Evolutionary conservation across 108 stramenopile species (phyloP).

Genomic region (Chaetoceros muelleri): DNA sequence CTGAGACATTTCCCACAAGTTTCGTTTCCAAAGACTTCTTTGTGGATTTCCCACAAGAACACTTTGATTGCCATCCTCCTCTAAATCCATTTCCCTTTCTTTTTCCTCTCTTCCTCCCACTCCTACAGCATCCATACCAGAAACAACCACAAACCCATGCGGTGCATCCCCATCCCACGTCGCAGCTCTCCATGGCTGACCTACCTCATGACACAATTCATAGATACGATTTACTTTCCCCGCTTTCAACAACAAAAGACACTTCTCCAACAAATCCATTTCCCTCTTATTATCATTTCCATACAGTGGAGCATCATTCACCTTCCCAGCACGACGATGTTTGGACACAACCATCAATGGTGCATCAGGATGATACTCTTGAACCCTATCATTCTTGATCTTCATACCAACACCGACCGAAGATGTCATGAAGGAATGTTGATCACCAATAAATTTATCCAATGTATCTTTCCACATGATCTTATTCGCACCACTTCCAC

Average conservation of each 20-base stretch:
- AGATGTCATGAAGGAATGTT: background rate
- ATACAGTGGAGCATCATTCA: slow-evolving; percentile 5
- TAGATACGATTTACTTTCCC: slow-evolving; percentile 40
- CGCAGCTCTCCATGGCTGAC: slow-evolving; percentile 59
- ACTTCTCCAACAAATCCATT: slow-evolving; percentile 34
- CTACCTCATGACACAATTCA: slow-evolving; percentile 31
- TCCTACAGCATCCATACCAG: background rate
- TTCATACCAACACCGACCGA: too few species aligned
- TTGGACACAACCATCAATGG: too few species aligned
- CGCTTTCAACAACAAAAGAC: slow-evolving; percentile 39
- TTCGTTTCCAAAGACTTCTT: slow-evolving; percentile 58
- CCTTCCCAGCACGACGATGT: background rate
- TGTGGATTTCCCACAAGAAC: slow-evolving; percentile 40
- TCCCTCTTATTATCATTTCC: slow-evolving; percentile 23
- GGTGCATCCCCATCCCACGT: slow-evolving; percentile 53
- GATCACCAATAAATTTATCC: background rate
- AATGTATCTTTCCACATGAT: slow-evolving; percentile 1
- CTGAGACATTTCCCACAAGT: slow-evolving; percentile 40
- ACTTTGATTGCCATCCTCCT: slow-evolving; percentile 2
- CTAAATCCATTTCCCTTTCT: background rate
- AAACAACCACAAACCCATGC: slow-evolving; percentile 6
- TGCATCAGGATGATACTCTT: slow-evolving; percentile 28
- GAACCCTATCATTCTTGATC: background rate
- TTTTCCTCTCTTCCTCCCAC: background rate
- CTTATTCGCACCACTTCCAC: background rate